Evolutionary conservation across 768 basidiomycete species (phyloP).

Genomic region (Tricholoma matsutake): DNA sequence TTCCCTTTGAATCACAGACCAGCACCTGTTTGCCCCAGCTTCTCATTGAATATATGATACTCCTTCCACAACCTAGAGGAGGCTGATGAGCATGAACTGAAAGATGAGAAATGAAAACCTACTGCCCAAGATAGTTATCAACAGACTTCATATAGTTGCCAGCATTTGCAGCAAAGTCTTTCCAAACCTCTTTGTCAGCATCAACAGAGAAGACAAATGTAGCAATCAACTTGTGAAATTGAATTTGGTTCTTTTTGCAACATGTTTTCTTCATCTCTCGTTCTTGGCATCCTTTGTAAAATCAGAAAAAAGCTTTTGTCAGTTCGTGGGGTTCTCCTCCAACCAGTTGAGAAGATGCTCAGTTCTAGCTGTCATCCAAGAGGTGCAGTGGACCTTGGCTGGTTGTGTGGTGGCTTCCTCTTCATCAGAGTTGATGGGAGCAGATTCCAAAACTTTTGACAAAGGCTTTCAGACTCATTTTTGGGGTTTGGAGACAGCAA

Average conservation of each 20-base stretch:
- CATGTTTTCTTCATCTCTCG: neutral
- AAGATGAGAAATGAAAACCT: neutral
- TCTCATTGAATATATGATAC: neutral
- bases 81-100: neutral
- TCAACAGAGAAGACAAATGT: neutral
- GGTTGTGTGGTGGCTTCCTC: neutral
- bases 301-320: neutral
- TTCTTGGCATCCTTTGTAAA: neutral
- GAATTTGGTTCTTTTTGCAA: neutral
- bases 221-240: neutral
- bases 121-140: neutral
- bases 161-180: neutral
- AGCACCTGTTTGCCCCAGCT: neutral
- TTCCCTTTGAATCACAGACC: neutral
- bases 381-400: neutral
- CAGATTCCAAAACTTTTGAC: neutral
- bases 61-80: neutral
- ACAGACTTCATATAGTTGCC: neutral
- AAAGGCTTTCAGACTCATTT: neutral
- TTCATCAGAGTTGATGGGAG: neutral
- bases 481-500: neutral
- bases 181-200: neutral
- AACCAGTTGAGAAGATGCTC: neutral
- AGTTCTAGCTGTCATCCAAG: neutral
- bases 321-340: neutral